Base-by-base conservation (phyloP, 1,284 basidiomycete species). In the Pyrrhoderma noxium region DNA sequence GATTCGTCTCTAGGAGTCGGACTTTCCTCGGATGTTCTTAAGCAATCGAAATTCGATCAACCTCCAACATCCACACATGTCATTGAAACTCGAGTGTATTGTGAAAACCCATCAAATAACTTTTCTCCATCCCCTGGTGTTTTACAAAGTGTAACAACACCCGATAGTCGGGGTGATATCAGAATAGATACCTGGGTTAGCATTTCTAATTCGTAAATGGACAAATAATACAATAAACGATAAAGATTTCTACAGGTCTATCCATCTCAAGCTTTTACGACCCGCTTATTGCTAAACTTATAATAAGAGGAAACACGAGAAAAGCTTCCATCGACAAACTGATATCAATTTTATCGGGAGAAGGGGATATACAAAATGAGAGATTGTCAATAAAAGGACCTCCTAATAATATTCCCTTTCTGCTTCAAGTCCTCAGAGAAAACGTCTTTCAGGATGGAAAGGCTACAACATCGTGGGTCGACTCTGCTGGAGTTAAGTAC, bases 1-100 rank as follows among this genome's bases (percentile, higher is more conserved):
- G 59, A 53, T 34, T 47, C 60, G 25, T 58, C 58, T 37, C 11
- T 11, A 5, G 7, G 7, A 31, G 11, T 5, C 11, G 58, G 58
- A 59, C 62, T 58, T 47, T 59, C 31, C 57, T 56, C 3, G 58
- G 61, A 41, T 40, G 60, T 53, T 56, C 51, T 41, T 45, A 66
- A 63, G 49, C 72, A 73, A 50, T 45, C 41, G 0, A 61, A 57
- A 0, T 72, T 69, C 47, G 62, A 66, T 3, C 48, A 55, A 3
- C 47, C 62, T 0, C 53, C 67, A 1, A 55, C 58, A 3, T 40
- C 57, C 18, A 47, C 57, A 0, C 71, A 77, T 56, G 75, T 80
- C 0, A 80, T 87, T 46, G 85, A 89, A 64, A 76, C 70, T 1
- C 75, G 83, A 5, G 61, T 86, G 3, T 86, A 86, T 58, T 76